A percentile compares a stretch with the other conserved stretches of the same genome.
Conservation (phyloP, 306 rosid genomes). For the Mimosa pudica region DNA sequence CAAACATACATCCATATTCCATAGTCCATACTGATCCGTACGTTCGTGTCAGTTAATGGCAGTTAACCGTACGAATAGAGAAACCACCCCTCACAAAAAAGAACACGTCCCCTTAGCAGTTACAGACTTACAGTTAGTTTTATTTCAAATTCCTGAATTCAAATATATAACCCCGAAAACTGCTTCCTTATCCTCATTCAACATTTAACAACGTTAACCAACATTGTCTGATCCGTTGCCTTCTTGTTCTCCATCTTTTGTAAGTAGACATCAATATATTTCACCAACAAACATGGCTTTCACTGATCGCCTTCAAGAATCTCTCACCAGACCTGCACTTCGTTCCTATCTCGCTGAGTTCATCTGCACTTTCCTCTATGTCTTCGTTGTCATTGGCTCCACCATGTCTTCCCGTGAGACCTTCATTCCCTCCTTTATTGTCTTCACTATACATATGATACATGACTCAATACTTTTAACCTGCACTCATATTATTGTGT, state of each 20-base stretch:
- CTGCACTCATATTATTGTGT: too few relatives aligned
- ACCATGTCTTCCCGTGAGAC: slow-evolving; percentile 73
- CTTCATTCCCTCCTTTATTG: not conserved
- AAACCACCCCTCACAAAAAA: not conserved
- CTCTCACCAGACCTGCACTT: slow-evolving; percentile 60
- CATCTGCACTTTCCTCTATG: slow-evolving; percentile 86
- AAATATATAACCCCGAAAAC: not conserved
- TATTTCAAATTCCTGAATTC: not conserved
- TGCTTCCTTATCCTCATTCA: not conserved
- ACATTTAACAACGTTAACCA: too few relatives aligned
- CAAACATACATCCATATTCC: not conserved
- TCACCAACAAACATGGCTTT: slow-evolving; percentile 49
- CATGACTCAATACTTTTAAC: too few relatives aligned
- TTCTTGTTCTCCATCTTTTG: not conserved
- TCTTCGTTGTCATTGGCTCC: slow-evolving; percentile 64
- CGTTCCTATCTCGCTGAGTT: slow-evolving; percentile 85
- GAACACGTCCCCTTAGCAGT: slow-evolving; percentile 5
- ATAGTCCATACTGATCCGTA: not conserved
- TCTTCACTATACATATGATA: too few relatives aligned
- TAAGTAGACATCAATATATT: not conserved
- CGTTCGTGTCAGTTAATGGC: not conserved
- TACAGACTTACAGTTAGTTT: slow-evolving; percentile 6
- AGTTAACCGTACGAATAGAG: not conserved
- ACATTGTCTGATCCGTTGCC: not conserved
- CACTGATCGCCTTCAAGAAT: slow-evolving; percentile 53